Percentiles rank a stretch among this genome's conserved stretches.
Conservation (phyloP, 1,284 basidiomycete genomes). For the Ceratobasidium sp. region DNA sequence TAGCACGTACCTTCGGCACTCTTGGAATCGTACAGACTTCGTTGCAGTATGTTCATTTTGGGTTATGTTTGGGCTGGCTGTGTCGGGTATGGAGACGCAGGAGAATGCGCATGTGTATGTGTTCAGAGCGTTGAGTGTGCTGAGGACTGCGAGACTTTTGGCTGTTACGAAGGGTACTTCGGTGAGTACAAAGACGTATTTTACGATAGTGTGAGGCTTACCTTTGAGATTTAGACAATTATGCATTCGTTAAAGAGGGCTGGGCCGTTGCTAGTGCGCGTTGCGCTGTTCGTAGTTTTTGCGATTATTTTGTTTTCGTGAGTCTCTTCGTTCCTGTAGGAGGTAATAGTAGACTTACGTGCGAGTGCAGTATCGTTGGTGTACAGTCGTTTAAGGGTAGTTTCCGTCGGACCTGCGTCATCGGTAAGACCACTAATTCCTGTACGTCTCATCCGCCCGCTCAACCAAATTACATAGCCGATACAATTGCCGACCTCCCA, state of each 20-base stretch:
- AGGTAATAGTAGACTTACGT: not conserved
- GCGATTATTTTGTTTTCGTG: constrained; percentile 90
- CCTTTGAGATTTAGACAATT: constrained; percentile 75
- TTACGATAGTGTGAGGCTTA: not conserved
- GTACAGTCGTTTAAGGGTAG: constrained; percentile 91
- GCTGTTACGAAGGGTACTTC: constrained; percentile 93
- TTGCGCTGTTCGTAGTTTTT: constrained; percentile 91
- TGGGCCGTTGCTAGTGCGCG: constrained; percentile 85
- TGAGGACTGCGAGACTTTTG: constrained; percentile 85
- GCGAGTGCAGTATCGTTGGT: constrained; percentile 77
- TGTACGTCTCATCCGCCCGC: constrained; percentile 5
- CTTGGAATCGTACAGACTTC: constrained; percentile 93
- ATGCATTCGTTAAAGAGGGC: constrained; percentile 93
- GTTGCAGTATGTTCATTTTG: constrained; percentile 84
- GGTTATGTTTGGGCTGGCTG: constrained; percentile 76
- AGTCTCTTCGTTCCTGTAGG: constrained; percentile 50
- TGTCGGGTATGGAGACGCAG: constrained; percentile 70
- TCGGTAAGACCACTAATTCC: constrained; percentile 49
- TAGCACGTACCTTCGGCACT: constrained; percentile 87
- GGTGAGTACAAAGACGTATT: constrained; percentile 58
- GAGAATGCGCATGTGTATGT: constrained; percentile 79
- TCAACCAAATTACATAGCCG: not conserved
- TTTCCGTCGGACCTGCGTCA: constrained; percentile 65
- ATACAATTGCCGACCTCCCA: constrained; percentile 33
- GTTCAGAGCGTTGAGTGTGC: constrained; percentile 90